Base-by-base conservation (phyloP, 495 filamentous ascomycete genomes). In the Aspergillus affinis region DNA sequence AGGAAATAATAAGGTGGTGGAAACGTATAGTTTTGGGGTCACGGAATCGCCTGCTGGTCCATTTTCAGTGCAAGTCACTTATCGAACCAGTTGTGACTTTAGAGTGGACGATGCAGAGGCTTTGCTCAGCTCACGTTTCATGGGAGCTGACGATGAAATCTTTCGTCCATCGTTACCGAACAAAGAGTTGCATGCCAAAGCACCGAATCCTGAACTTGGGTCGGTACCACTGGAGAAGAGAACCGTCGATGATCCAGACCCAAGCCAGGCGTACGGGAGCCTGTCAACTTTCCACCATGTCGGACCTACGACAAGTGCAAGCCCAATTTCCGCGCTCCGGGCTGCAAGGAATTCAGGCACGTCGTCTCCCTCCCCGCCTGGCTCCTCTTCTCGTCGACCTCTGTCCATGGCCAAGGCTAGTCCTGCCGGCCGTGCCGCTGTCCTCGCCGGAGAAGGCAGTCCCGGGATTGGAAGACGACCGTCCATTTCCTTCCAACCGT, bases 401-500 rank as follows among this genome's bases (percentile, higher is more conserved):
- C 65, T 82, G n/a, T 81, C 88, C 17, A 76, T 82, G 59, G 82
- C 78, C 26, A 82, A 84, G 52, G 81, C 82, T 26, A 75, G 81
- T 17, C 81, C 86, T 55, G 76, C 78, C 21, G 86, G 86, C 21
- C 84, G 86, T 51, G 80, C 86, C 51, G 87, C 85, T 54, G 73
- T 84, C 48, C 78, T 82, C 21, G 81, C 82, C 30, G 68, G 72
- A 49, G 86, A 87, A 59, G 79, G 82, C 44, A 78, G 57, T 54
- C 78, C 72, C 65, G 86, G 66, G 61, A 72, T 83, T 26, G 75
- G 83, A 51, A 81, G 90, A 61, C 86, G 93, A n/a, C 84, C 90
- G 10, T 98, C 93, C 0, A 83, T 96, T 17, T 96, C 93, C 2
- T 96, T 97, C 68, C 90, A 92, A 68, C 89, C 93, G 1, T 98